Evolutionary conservation across 169 alveolate species (phyloP).

Genomic region (Perkinsus marinus): DNA sequence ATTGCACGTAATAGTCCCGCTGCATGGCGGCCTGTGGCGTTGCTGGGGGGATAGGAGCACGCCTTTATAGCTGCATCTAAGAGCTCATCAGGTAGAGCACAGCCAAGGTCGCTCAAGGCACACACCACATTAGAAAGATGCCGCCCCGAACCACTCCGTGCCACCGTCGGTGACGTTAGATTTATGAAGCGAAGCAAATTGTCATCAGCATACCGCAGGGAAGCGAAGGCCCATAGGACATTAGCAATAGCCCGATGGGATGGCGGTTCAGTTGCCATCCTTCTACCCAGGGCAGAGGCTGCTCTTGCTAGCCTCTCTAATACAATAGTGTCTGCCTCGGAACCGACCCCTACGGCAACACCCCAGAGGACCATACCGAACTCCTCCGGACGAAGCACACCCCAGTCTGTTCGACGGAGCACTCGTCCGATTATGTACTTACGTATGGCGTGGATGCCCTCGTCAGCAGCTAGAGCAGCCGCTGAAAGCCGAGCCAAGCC

Average conservation of each 20-base stretch:
- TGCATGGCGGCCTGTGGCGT: background rate
- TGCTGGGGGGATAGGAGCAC: background rate
- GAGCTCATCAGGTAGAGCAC: background rate
- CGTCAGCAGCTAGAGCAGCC: background rate
- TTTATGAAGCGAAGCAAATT: background rate
- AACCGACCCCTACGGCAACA: background rate
- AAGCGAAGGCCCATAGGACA: background rate
- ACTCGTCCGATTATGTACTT: background rate
- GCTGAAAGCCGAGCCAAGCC: background rate
- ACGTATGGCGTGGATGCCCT: background rate
- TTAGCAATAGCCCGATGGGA: background rate
- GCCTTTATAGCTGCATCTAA: background rate
- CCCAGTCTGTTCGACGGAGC: background rate
- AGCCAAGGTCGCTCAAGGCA: background rate
- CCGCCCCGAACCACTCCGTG: background rate
- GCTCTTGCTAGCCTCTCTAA: background rate
- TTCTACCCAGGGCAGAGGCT: background rate
- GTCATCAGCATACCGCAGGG: background rate
- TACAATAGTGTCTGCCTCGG: background rate
- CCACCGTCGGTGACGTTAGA: background rate
- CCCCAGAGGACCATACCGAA: background rate
- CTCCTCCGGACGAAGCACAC: background rate
- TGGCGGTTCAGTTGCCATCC: background rate
- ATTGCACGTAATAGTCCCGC: background rate
- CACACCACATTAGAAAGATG: background rate